Evolutionary conservation across 2,329 filamentous ascomycete species (phyloP).

Genomic region (Aureobasidium sp.): DNA sequence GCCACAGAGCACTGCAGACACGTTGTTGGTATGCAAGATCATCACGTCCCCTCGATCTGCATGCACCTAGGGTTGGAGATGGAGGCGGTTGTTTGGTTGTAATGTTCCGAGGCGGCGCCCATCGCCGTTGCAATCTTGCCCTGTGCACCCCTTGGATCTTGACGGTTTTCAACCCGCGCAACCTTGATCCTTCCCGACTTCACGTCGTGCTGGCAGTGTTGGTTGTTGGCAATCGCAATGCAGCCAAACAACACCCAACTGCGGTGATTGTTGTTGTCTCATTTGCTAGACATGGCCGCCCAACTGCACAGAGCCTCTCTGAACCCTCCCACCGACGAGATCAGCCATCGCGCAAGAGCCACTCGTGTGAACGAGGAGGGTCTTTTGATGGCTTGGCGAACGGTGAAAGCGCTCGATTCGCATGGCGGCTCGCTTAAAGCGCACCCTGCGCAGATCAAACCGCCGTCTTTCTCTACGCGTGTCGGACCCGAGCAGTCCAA

Average conservation of each 20-base stretch:
- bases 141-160: slow-evolving; percentile 4
- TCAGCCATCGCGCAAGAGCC: slow-evolving; percentile 10
- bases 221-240: background rate
- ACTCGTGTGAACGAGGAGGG: background rate
- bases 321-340: background rate
- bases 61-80: slow-evolving; percentile 8
- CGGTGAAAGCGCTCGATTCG: background rate
- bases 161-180: background rate
- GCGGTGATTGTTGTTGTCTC: background rate
- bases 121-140: slow-evolving; percentile 10
- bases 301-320: slow-evolving; percentile 1
- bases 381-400: slow-evolving; percentile 12
- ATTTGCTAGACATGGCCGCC: background rate
- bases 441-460: slow-evolving; percentile 12
- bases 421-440: slow-evolving; percentile 13
- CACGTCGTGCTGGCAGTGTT: background rate
- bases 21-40: slow-evolving; percentile 8
- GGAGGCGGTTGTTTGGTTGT: slow-evolving; percentile 4
- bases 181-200: slow-evolving; percentile 1
- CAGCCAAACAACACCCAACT: background rate
- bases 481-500: slow-evolving; percentile 7
- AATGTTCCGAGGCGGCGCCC: slow-evolving; percentile 1
- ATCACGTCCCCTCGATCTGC: slow-evolving; percentile 5
- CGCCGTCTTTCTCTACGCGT: slow-evolving; percentile 7
- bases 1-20: background rate